Evolutionary conservation across 2,329 filamentous ascomycete species (phyloP).

Genomic region (Alternaria incomplexa): DNA sequence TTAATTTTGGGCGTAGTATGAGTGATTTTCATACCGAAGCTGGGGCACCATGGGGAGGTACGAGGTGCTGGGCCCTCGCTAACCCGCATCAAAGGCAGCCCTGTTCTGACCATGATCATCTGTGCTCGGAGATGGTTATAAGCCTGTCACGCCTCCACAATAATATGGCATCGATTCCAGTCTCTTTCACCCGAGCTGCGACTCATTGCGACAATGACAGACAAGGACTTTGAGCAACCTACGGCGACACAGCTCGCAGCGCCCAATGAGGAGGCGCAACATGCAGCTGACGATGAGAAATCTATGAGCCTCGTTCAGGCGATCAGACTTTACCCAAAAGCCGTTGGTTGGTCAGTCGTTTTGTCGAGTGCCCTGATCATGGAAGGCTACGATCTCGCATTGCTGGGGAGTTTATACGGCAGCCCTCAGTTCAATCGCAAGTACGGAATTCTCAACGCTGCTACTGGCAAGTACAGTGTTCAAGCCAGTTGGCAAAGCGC

Average conservation of each 20-base stretch:
- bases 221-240: slow-evolving; percentile 23
- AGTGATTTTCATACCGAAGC: not conserved
- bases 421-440: slow-evolving; percentile 53
- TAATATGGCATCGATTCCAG: not conserved
- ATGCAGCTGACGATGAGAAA: slow-evolving; percentile 54
- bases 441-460: slow-evolving; percentile 47
- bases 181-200: not conserved
- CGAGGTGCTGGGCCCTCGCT: slow-evolving; percentile 16
- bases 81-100: slow-evolving; percentile 15
- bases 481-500: slow-evolving; percentile 54
- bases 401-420: slow-evolving; percentile 77
- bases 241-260: slow-evolving; percentile 17
- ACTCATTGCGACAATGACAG: slow-evolving; percentile 23
- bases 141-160: not conserved
- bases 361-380: slow-evolving; percentile 87
- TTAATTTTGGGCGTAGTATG: slow-evolving; percentile 7
- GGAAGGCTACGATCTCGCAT: slow-evolving; percentile 83
- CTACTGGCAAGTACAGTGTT: slow-evolving; percentile 47
- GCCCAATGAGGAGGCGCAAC: slow-evolving; percentile 37
- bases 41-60: slow-evolving; percentile 18
- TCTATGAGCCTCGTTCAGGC: slow-evolving; percentile 69
- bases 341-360: slow-evolving; percentile 79
- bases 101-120: slow-evolving; percentile 22
- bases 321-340: slow-evolving; percentile 81
- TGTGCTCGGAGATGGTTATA: slow-evolving; percentile 17